These are phyloP conservation scores for Cercophora sp. DNA, from an alignment of 495 filamentous ascomycete species.

Conservation along the genomic window DNA sequence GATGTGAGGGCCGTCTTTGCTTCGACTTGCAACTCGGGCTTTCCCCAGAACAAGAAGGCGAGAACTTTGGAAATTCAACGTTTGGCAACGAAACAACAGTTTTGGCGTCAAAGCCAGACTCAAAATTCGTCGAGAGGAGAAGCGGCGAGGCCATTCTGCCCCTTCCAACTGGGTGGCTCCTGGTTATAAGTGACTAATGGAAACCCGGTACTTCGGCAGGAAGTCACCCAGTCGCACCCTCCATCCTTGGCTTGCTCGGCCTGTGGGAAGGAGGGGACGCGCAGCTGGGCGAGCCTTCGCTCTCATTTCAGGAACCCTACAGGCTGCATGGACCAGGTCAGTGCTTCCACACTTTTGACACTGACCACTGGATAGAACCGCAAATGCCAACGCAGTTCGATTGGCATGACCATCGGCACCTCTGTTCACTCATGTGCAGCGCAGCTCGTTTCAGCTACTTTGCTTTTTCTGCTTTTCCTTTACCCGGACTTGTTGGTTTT, in stretches of 20 bases:
- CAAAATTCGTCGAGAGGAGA: constrained; percentile 14
- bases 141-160: constrained; percentile 1
- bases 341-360: background rate
- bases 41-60: too few species aligned
- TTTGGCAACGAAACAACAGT: too few species aligned
- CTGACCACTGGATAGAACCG: constrained; percentile 2
- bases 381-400: constrained; percentile 1
- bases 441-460: background rate
- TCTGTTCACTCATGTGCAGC: background rate
- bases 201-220: constrained; percentile 22
- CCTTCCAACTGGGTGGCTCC: constrained; percentile 22
- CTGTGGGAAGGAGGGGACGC: constrained; percentile 3
- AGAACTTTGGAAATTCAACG: too few species aligned
- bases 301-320: constrained; percentile 12
- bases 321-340: constrained; percentile 13
- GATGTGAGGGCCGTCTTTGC: too few species aligned
- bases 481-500: background rate
- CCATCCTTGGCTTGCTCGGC: constrained; percentile 6
- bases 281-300: background rate
- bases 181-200: constrained; percentile 28
- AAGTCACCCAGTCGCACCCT: constrained; percentile 20
- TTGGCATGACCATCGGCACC: constrained; percentile 9
- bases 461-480: constrained; percentile 4
- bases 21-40: too few species aligned
- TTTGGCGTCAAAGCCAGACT: constrained; percentile 7